Evolutionary conservation across 2,329 filamentous ascomycete species (phyloP).

Genomic region (Aspergillus novoparasiticus): DNA sequence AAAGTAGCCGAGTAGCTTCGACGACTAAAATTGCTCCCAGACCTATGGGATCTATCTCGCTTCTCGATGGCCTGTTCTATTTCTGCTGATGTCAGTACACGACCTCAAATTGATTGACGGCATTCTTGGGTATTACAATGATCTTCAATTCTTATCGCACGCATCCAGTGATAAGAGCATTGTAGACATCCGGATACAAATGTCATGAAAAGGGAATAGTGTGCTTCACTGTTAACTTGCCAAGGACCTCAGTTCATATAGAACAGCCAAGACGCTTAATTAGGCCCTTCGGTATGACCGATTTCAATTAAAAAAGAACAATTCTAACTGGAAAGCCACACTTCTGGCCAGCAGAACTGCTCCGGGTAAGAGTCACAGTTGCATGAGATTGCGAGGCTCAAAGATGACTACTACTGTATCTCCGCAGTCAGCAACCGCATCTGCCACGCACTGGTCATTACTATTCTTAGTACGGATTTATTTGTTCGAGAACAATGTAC

Average conservation of each 20-base stretch:
- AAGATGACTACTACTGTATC: background rate
- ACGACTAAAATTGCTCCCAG: background rate
- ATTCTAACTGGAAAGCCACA: background rate
- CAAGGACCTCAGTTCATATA: background rate
- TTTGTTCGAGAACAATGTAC: background rate
- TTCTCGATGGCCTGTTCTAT: too few species aligned
- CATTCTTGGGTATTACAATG: too few species aligned
- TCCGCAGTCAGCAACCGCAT: background rate
- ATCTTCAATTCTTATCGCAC: too few species aligned
- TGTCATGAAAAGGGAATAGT: background rate
- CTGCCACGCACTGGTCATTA: background rate
- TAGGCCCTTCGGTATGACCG: background rate
- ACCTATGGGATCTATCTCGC: too few species aligned
- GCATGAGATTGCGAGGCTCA: background rate
- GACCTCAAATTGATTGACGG: too few species aligned
- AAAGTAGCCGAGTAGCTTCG: background rate
- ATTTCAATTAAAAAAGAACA: background rate
- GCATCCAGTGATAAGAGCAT: too few species aligned
- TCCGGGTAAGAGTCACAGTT: background rate
- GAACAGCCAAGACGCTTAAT: background rate
- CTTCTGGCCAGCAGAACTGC: background rate
- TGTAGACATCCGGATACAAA: too few species aligned
- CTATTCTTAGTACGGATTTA: background rate
- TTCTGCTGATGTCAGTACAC: too few species aligned
- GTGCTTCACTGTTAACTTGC: background rate